Conservation (phyloP, 306 rosid genomes). For the Inga leiocalycina region DNA sequence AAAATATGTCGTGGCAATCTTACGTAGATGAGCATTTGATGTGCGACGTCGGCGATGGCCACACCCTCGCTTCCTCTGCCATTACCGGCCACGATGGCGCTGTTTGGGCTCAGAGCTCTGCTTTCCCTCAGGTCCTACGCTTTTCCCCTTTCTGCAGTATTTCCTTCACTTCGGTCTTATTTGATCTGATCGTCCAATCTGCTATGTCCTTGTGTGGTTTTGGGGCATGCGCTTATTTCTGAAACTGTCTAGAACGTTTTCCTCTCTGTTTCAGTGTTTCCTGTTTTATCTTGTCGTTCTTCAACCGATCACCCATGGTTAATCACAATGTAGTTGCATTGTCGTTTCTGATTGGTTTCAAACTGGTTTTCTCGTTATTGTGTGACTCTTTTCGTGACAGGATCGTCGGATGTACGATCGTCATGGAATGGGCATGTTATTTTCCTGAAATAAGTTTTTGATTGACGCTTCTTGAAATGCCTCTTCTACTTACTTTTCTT, state of each 20-base stretch:
- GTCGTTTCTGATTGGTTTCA: neutral
- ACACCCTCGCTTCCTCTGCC: slow-evolving; percentile 78
- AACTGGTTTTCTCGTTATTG: too few relatives aligned
- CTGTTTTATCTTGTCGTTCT: neutral
- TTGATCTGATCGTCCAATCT: neutral
- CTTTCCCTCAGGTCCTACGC: slow-evolving; percentile 75
- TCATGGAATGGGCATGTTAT: neutral
- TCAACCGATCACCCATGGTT: neutral
- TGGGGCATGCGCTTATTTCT: neutral
- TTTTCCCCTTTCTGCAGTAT: neutral
- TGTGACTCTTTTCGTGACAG: neutral
- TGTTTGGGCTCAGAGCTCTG: slow-evolving; percentile 87
- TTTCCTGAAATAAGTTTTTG: neutral
- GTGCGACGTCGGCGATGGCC: slow-evolving; percentile 87
- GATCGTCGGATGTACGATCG: neutral
- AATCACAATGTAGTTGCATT: slow-evolving; percentile 9
- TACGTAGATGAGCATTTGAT: slow-evolving; percentile 95
- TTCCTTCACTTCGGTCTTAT: neutral
- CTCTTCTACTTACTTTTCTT: neutral
- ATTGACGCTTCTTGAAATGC: neutral
- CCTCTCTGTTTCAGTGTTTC: neutral
- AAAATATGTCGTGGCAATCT: slow-evolving; percentile 91
- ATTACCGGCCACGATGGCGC: slow-evolving; percentile 82
- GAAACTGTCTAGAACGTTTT: neutral
- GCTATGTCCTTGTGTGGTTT: neutral